Percentiles rank a stretch among this genome's conserved stretches.
These are phyloP conservation scores for Dentiscutata heterogama DNA, from an alignment of 371 early-diverging fungal species.

Conservation along the genomic window DNA sequence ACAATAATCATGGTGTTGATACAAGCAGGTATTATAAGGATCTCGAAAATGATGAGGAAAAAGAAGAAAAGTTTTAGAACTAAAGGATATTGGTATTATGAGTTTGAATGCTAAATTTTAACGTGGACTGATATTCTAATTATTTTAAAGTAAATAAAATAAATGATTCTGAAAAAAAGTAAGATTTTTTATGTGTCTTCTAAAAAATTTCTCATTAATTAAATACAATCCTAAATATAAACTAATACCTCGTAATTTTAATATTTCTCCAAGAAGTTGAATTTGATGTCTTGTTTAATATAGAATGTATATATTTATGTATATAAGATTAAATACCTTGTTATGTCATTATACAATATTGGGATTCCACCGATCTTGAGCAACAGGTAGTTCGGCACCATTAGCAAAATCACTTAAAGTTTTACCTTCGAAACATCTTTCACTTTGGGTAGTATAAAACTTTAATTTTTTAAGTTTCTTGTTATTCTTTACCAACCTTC, in stretches of 20 bases:
- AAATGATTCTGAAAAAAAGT: background rate
- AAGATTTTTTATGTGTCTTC: background rate
- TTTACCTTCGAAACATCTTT: background rate
- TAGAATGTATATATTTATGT: background rate
- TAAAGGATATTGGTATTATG: background rate
- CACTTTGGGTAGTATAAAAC: slow-evolving; percentile 12
- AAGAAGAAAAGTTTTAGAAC: background rate
- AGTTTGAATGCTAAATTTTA: background rate
- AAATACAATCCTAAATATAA: background rate
- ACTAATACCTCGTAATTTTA: background rate
- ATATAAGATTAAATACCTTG: background rate
- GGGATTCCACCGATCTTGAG: background rate
- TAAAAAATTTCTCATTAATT: background rate
- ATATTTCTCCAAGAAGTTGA: background rate
- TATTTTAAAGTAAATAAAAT: background rate
- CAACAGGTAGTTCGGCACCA: slow-evolving; percentile 3
- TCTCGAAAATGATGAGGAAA: background rate
- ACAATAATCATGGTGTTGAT: slow-evolving; percentile 82
- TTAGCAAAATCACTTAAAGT: background rate
- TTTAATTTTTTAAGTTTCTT: background rate
- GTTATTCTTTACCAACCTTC: background rate
- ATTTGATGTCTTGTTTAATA: background rate
- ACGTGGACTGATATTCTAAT: background rate
- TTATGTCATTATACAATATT: background rate
- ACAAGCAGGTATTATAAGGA: slow-evolving; percentile 59